Base-by-base conservation (phyloP, 2,329 filamentous ascomycete species). In the Amesomyces nigricolor region DNA sequence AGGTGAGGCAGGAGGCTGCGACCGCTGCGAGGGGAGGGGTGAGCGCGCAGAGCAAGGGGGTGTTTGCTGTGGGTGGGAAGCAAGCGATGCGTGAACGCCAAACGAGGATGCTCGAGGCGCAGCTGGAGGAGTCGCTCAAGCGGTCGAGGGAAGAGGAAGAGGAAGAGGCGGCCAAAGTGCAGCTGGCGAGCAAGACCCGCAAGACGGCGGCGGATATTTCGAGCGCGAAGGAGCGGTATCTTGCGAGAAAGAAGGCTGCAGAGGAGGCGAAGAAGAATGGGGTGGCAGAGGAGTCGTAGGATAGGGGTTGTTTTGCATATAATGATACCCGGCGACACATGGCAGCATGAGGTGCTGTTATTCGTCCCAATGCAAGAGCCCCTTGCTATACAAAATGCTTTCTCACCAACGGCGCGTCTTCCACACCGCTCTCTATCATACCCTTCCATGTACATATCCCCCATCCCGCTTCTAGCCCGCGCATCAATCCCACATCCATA, bases 181-280 rank as follows among this genome's bases (percentile, higher is more conserved):
- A 89, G 70, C 78, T 83, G 55, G 80, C 81, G 14, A 75, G 81
- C 37, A 94, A 92, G 79, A 88, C 85, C 63, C 79, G 82, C 64
- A 94, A 94, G 79, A 92, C 88, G 1, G 82, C 85, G 47, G 74
- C 76, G 16, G 88, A 92, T 49, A 87, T 92, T 59, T 86, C 81
- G 65, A 87, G 86, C 65, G 89, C 89, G 1, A 88, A 83, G 70
- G 89, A 91, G 71, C 77, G 89, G 62, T 94, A 91, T 69, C 74
- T 94, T 53, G 86, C 87, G 53, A 78, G 89, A 66, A 92, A 91
- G 73, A 78, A 75, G 64, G 87, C 88, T 56, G 86, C 85, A 1
- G 88, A 87, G 58, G 86, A 87, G 66, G 85, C 79, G 10, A 84
- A 84, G 70, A 81, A 77, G 67, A 77, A 74, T 57, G 74, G 71